Evolutionary conservation across 164 flowering plant genomes (phyloP).

Genomic region (Nymphaea colorata): DNA sequence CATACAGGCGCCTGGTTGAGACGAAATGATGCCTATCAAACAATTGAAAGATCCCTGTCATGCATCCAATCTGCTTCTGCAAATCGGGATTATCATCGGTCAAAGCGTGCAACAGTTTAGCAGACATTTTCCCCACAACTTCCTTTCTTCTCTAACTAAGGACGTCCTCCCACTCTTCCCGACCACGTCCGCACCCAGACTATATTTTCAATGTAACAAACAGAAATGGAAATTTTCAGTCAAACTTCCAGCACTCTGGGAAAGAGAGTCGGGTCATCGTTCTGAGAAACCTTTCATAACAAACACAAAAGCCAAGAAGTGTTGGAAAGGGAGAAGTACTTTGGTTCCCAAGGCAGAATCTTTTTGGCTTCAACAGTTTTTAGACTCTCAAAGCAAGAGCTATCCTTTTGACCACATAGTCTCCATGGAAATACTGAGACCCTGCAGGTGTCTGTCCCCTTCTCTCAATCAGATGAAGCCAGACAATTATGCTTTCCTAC

Average conservation of each 20-base stretch:
- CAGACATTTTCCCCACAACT: constrained; percentile 17
- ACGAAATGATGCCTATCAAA: constrained; percentile 56
- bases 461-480: too few species aligned
- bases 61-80: constrained; percentile 39
- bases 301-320: not conserved
- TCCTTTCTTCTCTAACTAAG: constrained; percentile 1
- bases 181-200: not conserved
- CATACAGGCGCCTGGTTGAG: constrained; percentile 21
- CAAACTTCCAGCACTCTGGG: too few species aligned
- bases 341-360: too few species aligned
- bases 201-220: too few species aligned
- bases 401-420: too few species aligned
- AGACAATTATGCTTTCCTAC: too few species aligned
- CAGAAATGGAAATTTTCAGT: too few species aligned
- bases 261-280: not conserved
- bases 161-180: not conserved
- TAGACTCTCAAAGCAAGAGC: too few species aligned
- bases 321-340: too few species aligned
- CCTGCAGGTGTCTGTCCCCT: too few species aligned
- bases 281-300: not conserved
- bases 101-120: constrained; percentile 28
- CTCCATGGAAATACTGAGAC: too few species aligned
- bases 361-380: too few species aligned
- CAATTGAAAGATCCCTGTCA: constrained; percentile 38
- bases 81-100: constrained; percentile 35